phyloP scores from a whole-genome alignment of 2,329 filamentous ascomycete genomes.

The Xylariaceae sp. region DNA sequence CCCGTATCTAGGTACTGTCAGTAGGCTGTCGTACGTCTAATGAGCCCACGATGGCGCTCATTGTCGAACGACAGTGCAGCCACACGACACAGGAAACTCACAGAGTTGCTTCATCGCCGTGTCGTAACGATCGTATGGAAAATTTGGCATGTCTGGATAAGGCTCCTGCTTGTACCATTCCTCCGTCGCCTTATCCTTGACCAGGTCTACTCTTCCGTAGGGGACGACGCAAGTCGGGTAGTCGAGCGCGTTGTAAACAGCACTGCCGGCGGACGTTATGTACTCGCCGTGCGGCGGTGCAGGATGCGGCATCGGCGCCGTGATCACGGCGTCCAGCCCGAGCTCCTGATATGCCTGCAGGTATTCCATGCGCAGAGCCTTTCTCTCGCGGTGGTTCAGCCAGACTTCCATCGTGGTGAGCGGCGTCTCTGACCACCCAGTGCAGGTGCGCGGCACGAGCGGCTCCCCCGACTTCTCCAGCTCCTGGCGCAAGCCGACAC shows the following conservation, averaged over 20 bases:
- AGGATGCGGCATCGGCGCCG: background rate
- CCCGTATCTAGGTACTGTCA: background rate
- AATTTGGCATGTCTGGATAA: background rate
- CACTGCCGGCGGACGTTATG: background rate
- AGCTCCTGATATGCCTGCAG: background rate
- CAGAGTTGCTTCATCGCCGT: slow-evolving; percentile 1
- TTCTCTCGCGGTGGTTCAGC: background rate
- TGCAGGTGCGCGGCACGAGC: background rate
- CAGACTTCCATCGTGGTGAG: background rate
- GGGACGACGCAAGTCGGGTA: background rate
- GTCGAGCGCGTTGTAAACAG: background rate
- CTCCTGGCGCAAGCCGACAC: no score
- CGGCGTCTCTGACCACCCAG: background rate
- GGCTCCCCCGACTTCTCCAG: slow-evolving; percentile 1
- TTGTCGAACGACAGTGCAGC: no score
- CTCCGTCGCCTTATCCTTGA: background rate
- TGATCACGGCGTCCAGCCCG: background rate
- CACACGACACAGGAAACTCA: no score
- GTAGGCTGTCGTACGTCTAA: no score
- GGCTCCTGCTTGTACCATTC: background rate
- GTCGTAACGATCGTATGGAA: background rate
- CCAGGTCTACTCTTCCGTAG: background rate
- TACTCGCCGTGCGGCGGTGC: slow-evolving; percentile 1
- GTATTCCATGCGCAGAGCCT: background rate
- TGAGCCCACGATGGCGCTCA: no score